Base-by-base conservation (phyloP, 2,329 filamentous ascomycete genomes). In the Fusarium veterinarium region DNA sequence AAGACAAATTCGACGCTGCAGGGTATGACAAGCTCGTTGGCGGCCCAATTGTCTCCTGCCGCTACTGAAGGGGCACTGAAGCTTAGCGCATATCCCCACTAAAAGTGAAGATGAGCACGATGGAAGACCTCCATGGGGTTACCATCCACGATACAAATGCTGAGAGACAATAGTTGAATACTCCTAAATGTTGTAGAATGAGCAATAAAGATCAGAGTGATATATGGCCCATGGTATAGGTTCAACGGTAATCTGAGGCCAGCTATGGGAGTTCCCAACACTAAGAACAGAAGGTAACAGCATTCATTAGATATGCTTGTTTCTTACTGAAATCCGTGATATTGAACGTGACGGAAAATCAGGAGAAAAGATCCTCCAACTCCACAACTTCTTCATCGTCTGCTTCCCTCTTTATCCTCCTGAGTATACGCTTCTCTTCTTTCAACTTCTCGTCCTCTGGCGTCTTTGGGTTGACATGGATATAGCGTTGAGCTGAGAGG, bases 221-320 rank as follows among this genome's bases (percentile, higher is more conserved):
- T 35, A 1, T 16, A 35, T 16, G 33, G 9, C 2, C 8, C 16
- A 35, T 7, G 12, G 13, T 1, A 19, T 6, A 14, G 3, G 28
- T 16, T 6, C n/a, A 0, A 28, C 8, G 8, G 14, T 5, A n/a
- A 8, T n/a, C 9, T 17, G 12, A 12, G 8, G 10, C 7, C 3
- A 17, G 14, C 20, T 5, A 31, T 48, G 8, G 0, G 12, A n/a
- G 14, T 17, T 31, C 19, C 10, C 10, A n/a, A 12, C 4, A 48
- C 10, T 10, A 48, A 12, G 8, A 12, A 28, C 17, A 45, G 23
- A 10, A 19, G 8, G 5, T 1, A 30, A 14, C 11, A 14, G 5
- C 5, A 5, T n/a, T 1, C 2, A 3, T 33, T 1, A 6, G 0
- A 16, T 6, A 20, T 11, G 6, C 19, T 46, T 46, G 8, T 46